Conservation (phyloP, 1,139 yeast genomes). For the Ogataea hybrid region DNA sequence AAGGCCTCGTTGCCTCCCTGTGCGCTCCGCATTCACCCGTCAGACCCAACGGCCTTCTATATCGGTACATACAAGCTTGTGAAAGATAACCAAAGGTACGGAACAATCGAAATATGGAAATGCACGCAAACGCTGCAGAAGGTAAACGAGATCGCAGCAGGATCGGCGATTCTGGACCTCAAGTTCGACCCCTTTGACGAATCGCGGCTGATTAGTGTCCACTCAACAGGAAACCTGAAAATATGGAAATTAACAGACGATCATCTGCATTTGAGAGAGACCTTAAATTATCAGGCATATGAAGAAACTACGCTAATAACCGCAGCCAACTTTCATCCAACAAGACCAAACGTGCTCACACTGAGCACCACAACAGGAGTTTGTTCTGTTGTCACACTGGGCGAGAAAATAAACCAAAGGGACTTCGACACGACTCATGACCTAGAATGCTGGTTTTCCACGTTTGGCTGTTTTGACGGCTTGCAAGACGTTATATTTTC, state of each 20-base stretch:
- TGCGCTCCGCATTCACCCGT: constrained; percentile 61
- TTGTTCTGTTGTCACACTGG: constrained; percentile 37
- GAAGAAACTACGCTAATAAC: constrained; percentile 54
- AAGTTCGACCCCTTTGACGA: constrained; percentile 59
- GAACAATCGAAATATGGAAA: constrained; percentile 66
- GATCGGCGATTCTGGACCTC: constrained; percentile 74
- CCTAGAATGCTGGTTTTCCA: constrained; percentile 89
- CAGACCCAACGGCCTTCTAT: constrained; percentile 45
- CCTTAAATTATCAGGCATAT: constrained; percentile 40
- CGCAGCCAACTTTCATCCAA: constrained; percentile 61
- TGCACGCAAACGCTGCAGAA: constrained; percentile 24
- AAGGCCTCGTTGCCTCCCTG: constrained; percentile 75
- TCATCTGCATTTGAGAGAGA: constrained; percentile 22
- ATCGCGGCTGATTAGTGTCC: constrained; percentile 57
- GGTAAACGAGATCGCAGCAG: constrained; percentile 35
- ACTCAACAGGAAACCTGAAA: constrained; percentile 73
- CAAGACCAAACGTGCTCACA: constrained; percentile 34
- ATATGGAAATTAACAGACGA: constrained; percentile 49
- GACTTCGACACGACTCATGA: constrained; percentile 42
- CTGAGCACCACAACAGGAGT: constrained; percentile 64
- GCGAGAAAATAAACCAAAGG: constrained; percentile 8
- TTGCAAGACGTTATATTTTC: constrained; percentile 63
- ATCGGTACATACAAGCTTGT: constrained; percentile 81
- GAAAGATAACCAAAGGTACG: constrained; percentile 59
- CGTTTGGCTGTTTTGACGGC: constrained; percentile 59